Evolutionary conservation across 768 basidiomycete species (phyloP), one percentile per base, ranked within the genome.

Genomic region (Phaffia tasmanica): DNA sequence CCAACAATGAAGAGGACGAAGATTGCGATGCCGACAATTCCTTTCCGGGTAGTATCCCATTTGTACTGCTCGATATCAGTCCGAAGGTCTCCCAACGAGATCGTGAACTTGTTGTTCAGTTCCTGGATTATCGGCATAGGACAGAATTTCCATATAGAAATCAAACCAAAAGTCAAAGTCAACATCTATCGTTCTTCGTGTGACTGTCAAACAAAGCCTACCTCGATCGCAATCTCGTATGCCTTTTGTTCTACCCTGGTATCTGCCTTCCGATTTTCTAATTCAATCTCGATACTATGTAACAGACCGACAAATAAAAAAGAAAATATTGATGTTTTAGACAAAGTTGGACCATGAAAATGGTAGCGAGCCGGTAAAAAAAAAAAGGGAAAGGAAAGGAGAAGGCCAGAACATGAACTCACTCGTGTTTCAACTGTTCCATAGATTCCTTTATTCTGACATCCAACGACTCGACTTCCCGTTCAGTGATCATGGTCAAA

Each of bases 361-460:
- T 23, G 54, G 7, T 23, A n/a, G 14, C n/a, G 14, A n/a, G 15
- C n/a, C 49, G 49, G 14, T 50, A n/a, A 50, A 14, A n/a, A 50
- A 14, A n/a, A 50, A 14, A n/a, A 50, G n/a, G 49, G 49, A 14
- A 14, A 14, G 59, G 18, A 47, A 60, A n/a, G 15, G 53, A 54
- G 9, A 9, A 54, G 9, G 5, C 29, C 5, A 16, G 35, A 46
- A 27, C 25, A 14, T 47, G 11, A 29, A 83, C 86, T 64, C 71
- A 94, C 92, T 98, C 93, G 73, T 97, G 93, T 76, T 88, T 91
- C 71, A 99, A 80, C 55, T 83, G 86, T 19, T 82, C 84, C 27
- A 98, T 78, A 70, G 93, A 89, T 75, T 95, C 91, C 78, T 93
- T 94, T 84, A 99, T 87, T 78, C 88, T 93, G 51, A 86, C 85